phyloP scores from a whole-genome alignment of 768 basidiomycete species.

The Lanmaoa pseudosensibilis region DNA sequence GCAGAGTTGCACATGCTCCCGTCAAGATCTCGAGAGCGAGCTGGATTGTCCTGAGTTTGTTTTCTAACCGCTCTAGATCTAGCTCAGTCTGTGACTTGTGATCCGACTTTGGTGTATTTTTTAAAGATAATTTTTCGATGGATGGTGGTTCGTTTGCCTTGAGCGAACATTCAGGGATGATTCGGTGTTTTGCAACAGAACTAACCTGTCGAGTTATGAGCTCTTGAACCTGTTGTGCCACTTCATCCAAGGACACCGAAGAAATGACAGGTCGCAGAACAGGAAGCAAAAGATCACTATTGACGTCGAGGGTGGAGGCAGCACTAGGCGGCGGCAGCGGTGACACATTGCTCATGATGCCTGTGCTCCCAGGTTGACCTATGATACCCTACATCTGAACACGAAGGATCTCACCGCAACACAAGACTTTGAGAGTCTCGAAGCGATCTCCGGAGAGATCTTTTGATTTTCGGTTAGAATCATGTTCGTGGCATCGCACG shows the following conservation, averaged over 20 bases:
- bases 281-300: slow-evolving; percentile 71
- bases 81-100: slow-evolving; percentile 68
- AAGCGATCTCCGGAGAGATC: slow-evolving; percentile 48
- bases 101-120: slow-evolving; percentile 71
- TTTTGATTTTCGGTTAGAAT: slow-evolving; percentile 40
- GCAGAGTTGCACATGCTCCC: slow-evolving; percentile 82
- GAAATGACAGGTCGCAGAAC: slow-evolving; percentile 66
- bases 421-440: slow-evolving; percentile 61
- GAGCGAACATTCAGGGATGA: not conserved
- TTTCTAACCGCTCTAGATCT: slow-evolving; percentile 74
- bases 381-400: not conserved
- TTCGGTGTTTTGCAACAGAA: not conserved
- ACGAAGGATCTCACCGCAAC: slow-evolving; percentile 54
- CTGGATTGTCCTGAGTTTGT: slow-evolving; percentile 68
- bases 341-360: slow-evolving; percentile 73
- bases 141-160: slow-evolving; percentile 49
- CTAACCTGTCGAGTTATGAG: slow-evolving; percentile 54
- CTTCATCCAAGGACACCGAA: slow-evolving; percentile 54
- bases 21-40: slow-evolving; percentile 88
- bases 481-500: slow-evolving; percentile 38
- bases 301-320: slow-evolving; percentile 63
- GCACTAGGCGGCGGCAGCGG: slow-evolving; percentile 71
- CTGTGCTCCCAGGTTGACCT: slow-evolving; percentile 36
- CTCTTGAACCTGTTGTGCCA: slow-evolving; percentile 48
- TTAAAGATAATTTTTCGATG: slow-evolving; percentile 58